Percentiles rank a stretch among this genome's conserved stretches.
Evolutionary conservation across 306 rosid genomes (phyloP).

Genomic region (cucumber (Cucumis sativus)): Cucumber_9930_V3 NC_026658.2:23828501-23829000

Average conservation of each 20-base stretch:
- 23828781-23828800: not conserved
- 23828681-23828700: not conserved
- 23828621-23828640: constrained; percentile 19
- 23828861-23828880: constrained; percentile 79
- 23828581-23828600: constrained; percentile 86
- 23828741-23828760: not conserved
- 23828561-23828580: constrained; percentile 84
- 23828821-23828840: constrained; percentile 78
- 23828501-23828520: constrained; percentile 87
- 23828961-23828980: not conserved
- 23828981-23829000: too few species aligned
- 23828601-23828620: constrained; percentile 58
- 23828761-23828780: not conserved
- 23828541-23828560: constrained; percentile 59
- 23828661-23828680: not conserved
- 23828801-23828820: constrained; percentile 71
- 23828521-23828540: constrained; percentile 95
- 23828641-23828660: not conserved
- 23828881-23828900: constrained; percentile 66
- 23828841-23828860: constrained; percentile 75
- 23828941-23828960: constrained; percentile 65
- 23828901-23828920: constrained; percentile 82
- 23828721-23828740: not conserved
- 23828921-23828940: constrained; percentile 85
- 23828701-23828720: not conserved